Evolutionary conservation across 2,329 filamentous ascomycete genomes (phyloP).

Genomic region (Sclerotinia spermophila): DNA sequence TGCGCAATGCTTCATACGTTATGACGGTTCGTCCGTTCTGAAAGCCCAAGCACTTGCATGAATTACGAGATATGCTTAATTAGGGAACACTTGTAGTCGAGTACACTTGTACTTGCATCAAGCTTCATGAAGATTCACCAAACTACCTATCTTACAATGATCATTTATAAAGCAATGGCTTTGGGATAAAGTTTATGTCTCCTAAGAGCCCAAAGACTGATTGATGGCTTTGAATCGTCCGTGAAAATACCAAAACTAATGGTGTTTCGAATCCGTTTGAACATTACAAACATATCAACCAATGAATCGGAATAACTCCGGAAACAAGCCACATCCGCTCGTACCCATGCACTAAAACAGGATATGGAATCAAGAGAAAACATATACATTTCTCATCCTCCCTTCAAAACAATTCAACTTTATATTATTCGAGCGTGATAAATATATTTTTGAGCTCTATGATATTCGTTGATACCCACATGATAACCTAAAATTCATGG

Average conservation of each 20-base stretch:
- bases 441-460: no score
- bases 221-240: background rate
- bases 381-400: background rate
- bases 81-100: background rate
- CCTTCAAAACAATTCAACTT: background rate
- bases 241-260: background rate
- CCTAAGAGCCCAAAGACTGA: background rate
- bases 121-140: background rate
- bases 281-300: background rate
- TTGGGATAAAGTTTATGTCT: no score
- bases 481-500: constrained; percentile 20
- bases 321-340: constrained; percentile 2
- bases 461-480: constrained; percentile 1
- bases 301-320: constrained; percentile 3
- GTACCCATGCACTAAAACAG: constrained; percentile 2
- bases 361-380: background rate
- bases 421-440: background rate
- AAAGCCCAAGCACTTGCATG: background rate
- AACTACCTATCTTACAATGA: background rate
- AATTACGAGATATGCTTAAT: background rate
- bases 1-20: background rate
- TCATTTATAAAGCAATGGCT: background rate
- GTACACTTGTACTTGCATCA: background rate
- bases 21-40: background rate
- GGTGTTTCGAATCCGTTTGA: background rate